Evolutionary conservation across 2,329 filamentous ascomycete genomes (phyloP).

Genomic region (Pseudomassariella vexata): DNA sequence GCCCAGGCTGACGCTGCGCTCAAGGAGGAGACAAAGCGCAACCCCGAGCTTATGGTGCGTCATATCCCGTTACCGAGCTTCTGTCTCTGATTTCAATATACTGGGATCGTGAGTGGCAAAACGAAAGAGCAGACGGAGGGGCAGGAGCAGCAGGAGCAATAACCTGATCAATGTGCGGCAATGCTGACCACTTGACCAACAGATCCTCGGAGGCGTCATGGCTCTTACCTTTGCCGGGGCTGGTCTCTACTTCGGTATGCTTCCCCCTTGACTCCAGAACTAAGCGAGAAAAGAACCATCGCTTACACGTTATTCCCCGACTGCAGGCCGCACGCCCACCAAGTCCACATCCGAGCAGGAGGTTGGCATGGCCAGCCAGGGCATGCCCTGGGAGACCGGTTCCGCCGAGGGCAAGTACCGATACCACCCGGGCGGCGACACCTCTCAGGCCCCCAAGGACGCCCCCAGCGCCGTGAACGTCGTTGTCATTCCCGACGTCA

Average conservation of each 20-base stretch:
- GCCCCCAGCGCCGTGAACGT: constrained; percentile 94
- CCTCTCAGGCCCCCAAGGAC: constrained; percentile 69
- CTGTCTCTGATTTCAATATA: background rate
- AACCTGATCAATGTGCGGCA: background rate
- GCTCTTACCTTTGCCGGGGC: constrained; percentile 79
- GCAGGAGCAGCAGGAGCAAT: background rate
- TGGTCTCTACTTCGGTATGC: constrained; percentile 80
- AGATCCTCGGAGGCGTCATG: constrained; percentile 93
- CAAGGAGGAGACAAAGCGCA: constrained; percentile 53
- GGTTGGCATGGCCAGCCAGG: constrained; percentile 67
- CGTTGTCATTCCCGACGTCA: constrained; percentile 90
- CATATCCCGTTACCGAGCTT: constrained; percentile 13
- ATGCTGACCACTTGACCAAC: too few relatives aligned
- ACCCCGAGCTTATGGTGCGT: constrained; percentile 42
- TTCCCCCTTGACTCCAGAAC: constrained; percentile 7
- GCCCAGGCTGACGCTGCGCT: constrained; percentile 35
- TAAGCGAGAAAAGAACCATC: background rate
- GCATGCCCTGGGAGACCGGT: constrained; percentile 87
- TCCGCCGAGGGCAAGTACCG: constrained; percentile 61
- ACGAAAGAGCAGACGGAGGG: background rate
- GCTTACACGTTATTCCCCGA: constrained; percentile 2
- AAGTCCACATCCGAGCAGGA: constrained; percentile 73
- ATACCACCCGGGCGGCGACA: constrained; percentile 83
- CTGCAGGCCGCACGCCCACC: constrained; percentile 75
- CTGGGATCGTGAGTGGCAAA: background rate